Evolutionary conservation across 176 grass and related monocot species (phyloP).

Genomic region (Lolium perenne): DNA sequence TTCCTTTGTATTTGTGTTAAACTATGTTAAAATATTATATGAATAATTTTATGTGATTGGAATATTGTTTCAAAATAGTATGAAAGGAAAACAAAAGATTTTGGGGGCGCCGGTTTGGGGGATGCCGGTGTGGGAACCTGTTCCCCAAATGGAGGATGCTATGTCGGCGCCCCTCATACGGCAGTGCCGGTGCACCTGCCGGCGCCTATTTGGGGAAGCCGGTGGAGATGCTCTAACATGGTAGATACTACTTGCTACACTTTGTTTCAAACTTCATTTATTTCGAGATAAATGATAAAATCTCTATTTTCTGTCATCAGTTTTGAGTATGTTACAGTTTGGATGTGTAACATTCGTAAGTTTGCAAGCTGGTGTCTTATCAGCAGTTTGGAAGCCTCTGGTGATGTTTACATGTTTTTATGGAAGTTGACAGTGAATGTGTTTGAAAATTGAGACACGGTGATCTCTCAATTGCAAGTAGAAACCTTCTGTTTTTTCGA

Average conservation of each 20-base stretch:
- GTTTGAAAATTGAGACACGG: neutral
- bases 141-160: too few relatives aligned
- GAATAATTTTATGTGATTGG: too few relatives aligned
- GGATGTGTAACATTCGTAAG: neutral
- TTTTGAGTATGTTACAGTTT: neutral
- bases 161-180: too few relatives aligned
- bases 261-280: neutral
- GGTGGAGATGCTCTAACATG: too few relatives aligned
- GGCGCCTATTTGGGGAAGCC: too few relatives aligned
- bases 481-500: neutral
- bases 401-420: neutral
- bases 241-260: neutral
- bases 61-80: too few relatives aligned
- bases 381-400: neutral
- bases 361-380: neutral
- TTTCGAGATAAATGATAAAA: neutral
- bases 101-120: too few relatives aligned
- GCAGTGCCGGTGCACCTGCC: too few relatives aligned
- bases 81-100: too few relatives aligned
- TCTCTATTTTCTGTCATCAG: neutral
- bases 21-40: too few relatives aligned
- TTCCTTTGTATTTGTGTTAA: too few relatives aligned
- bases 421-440: slow-evolving; percentile 21
- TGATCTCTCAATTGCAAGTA: slow-evolving; percentile 3
- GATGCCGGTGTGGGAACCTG: too few relatives aligned